Evolutionary conservation across 768 basidiomycete species (phyloP).

Genomic region (Lentinula aciculospora): DNA sequence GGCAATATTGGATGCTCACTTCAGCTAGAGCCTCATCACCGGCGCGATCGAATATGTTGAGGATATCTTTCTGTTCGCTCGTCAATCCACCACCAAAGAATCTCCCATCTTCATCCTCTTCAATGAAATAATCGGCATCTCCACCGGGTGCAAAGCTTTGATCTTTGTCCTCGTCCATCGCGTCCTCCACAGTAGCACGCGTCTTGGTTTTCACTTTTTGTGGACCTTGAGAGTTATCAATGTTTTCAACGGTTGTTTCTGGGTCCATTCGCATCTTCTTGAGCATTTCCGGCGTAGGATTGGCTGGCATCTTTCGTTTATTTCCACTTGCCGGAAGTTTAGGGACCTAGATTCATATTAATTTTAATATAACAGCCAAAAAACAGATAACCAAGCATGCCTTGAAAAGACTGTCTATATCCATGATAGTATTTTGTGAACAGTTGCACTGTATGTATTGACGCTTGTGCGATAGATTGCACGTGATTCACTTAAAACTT

Average conservation of each 20-base stretch:
- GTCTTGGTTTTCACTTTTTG: slow-evolving; percentile 22
- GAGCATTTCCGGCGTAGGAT: slow-evolving; percentile 75
- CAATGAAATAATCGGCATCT: slow-evolving; percentile 85
- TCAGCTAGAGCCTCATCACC: slow-evolving; percentile 60
- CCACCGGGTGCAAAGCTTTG: slow-evolving; percentile 73
- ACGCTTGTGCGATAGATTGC: neutral
- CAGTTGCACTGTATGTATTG: no score
- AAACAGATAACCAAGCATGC: slow-evolving; percentile 17
- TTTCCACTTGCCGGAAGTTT: slow-evolving; percentile 58
- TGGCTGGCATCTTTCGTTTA: slow-evolving; percentile 73
- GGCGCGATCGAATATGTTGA: slow-evolving; percentile 87
- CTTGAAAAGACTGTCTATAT: slow-evolving; percentile 50
- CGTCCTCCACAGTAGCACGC: slow-evolving; percentile 57
- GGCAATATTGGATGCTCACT: slow-evolving; percentile 36
- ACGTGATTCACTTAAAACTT: neutral
- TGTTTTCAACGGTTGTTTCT: slow-evolving; percentile 9
- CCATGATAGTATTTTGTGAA: slow-evolving; percentile 23
- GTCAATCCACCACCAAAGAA: slow-evolving; percentile 95
- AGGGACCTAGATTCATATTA: slow-evolving; percentile 40
- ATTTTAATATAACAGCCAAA: slow-evolving; percentile 1
- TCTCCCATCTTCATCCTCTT: slow-evolving; percentile 89
- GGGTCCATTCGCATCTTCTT: slow-evolving; percentile 70
- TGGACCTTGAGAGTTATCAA: slow-evolving; percentile 5
- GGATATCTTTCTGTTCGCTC: slow-evolving; percentile 87
- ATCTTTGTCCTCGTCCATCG: slow-evolving; percentile 25